These are phyloP conservation scores for Colletotrichum sp. DNA, from an alignment of 2,329 filamentous ascomycete genomes.

Conservation along the genomic window DNA sequence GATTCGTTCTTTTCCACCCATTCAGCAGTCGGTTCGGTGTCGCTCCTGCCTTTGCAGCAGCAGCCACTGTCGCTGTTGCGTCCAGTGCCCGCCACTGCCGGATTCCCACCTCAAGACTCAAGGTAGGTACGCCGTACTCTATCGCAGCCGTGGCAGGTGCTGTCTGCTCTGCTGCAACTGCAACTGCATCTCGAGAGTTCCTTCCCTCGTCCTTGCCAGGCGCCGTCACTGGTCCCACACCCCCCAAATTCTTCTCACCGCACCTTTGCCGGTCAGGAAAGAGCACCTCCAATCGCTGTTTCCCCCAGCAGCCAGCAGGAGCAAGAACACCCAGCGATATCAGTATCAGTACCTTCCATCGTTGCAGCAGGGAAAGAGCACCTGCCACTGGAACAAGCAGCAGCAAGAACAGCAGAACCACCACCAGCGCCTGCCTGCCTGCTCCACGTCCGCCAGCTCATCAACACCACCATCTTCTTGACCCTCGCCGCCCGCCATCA, in stretches of 20 bases:
- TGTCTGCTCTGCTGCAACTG: neutral
- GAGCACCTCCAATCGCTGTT: neutral
- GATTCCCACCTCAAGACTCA: neutral
- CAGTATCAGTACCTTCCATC: neutral
- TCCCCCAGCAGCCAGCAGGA: neutral
- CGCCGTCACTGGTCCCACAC: conserved; percentile 8
- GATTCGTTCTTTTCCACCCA: neutral
- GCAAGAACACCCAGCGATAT: neutral
- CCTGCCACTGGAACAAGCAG: neutral
- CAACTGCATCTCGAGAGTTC: neutral
- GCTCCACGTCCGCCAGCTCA: conserved; percentile 8
- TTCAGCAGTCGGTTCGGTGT: neutral
- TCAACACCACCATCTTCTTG: neutral
- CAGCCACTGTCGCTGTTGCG: neutral
- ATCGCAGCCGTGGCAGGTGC: neutral
- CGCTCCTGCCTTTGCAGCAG: neutral
- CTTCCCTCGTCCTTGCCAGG: neutral
- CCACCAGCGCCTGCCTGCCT: neutral
- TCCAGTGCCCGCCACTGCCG: neutral
- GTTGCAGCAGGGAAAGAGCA: neutral
- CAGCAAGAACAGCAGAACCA: neutral
- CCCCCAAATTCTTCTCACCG: conserved; percentile 11
- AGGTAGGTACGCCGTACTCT: neutral
- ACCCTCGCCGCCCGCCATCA: neutral
- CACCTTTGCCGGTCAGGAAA: conserved; percentile 4